These are phyloP conservation scores for Datura wrightii DNA, from an alignment of 257 asterid species.

Conservation along the genomic window DNA sequence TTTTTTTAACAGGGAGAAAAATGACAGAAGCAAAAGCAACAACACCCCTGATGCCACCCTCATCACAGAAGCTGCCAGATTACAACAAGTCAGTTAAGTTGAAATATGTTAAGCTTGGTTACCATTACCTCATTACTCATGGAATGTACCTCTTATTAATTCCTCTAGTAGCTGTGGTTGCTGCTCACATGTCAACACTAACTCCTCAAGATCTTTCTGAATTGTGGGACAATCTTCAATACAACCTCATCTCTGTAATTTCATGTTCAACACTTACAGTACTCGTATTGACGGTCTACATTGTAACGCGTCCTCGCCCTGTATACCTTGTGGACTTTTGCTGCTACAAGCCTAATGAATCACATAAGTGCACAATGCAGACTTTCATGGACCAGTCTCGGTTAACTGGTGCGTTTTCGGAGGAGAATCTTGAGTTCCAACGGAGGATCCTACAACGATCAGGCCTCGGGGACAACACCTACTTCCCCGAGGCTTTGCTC, in stretches of 20 bases:
- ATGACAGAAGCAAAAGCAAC: conserved; percentile 38
- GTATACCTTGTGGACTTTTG: conserved; percentile 48
- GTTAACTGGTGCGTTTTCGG: conserved; percentile 41
- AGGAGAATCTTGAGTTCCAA: conserved; percentile 51
- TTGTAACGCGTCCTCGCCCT: conserved; percentile 48
- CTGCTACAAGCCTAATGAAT: conserved; percentile 50
- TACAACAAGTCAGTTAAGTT: conserved; percentile 47
- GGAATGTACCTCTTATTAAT: conserved; percentile 44
- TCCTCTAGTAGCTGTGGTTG: conserved; percentile 40
- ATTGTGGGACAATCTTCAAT: conserved; percentile 48
- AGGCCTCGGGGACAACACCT: conserved; percentile 50
- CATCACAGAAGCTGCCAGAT: conserved; percentile 46
- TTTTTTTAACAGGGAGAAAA: conserved; percentile 34
- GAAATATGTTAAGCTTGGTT: conserved; percentile 51
- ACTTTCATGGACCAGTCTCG: conserved; percentile 44
- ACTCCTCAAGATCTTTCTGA: conserved; percentile 42
- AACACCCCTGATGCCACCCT: conserved; percentile 43
- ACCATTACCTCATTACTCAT: conserved; percentile 49
- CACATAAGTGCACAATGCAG: conserved; percentile 44
- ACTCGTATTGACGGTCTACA: conserved; percentile 42
- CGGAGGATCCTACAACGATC: conserved; percentile 47
- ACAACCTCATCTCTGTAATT: conserved; percentile 45
- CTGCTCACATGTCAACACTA: conserved; percentile 46
- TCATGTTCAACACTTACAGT: conserved; percentile 43
- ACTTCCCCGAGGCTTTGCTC: conserved; percentile 49